Evolutionary conservation across 495 filamentous ascomycete genomes (phyloP), one percentile per base, ranked within the genome.

Genomic region (Cladorrhinum samala): DNA sequence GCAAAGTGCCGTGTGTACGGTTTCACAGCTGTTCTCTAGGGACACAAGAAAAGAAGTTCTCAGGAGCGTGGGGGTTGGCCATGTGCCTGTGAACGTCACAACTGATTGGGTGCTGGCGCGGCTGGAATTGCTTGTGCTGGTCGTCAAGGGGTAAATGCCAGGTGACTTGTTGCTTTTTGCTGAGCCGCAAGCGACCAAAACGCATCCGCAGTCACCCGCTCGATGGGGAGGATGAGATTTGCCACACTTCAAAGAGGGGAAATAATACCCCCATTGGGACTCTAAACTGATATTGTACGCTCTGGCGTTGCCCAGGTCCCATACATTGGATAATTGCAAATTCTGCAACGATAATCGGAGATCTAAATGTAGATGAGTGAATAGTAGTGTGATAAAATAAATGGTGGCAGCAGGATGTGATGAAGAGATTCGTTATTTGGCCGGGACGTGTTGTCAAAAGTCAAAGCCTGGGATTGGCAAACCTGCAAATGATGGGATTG

Each of bases 181-280:
- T 23, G 42, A 45, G 42, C 42, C 42, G 42, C 42, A 45, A 45
- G 42, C 42, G 17, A 45, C 19, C 42, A 19, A 18, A 19, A 45
- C 18, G 18, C 19, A 23, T 45, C 42, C 42, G 42, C 21, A 9
- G 19, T 19, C 42, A 45, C 42, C 42, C 42, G n/a, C n/a, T n/a
- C n/a, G 42, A 45, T 33, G 27, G 27, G 27, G 11, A 33, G 5
- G 27, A 24, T 45, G 42, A 19, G 14, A 45, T 45, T 45, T 14
- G 42, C 42, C 42, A 45, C 42, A 33, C n/a, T 33, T 11, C 5
- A 19, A 45, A 45, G 42, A 45, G 42, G 42, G 42, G 42, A 45
- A 19, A 45, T 33, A 11, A 5, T 11, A 33, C 11, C 27, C 27
- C n/a, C n/a, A n/a, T n/a, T n/a, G n/a, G n/a, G n/a, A n/a, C n/a